Evolutionary conservation across 208 protist species (phyloP), one percentile per base, ranked within the genome.

Genomic region (Acanthamoeba lugdunensis): DNA sequence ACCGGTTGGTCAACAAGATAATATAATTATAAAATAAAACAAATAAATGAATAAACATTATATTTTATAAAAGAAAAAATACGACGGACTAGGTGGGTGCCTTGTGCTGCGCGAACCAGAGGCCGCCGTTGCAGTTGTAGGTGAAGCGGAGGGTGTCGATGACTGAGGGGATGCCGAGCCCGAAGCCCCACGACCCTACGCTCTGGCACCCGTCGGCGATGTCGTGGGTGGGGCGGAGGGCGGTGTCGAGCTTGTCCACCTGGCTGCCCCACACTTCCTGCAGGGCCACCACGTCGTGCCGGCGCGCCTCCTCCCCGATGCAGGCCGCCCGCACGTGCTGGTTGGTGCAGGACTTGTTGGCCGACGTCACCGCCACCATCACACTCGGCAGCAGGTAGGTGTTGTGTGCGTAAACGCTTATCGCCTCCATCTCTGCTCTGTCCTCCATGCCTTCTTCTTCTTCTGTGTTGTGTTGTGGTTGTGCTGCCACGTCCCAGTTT

Each of bases 301-400:
- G 9, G 6, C 48, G 25, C 25, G 77, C 77, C 77, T 84, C 77
- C 13, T 6, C 77, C 21, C 45, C 77, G 7, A 84, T 84, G 77
- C 18, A 21, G 4, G 77, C 77, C 5, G 77, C 33, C 7, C 77
- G 37, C 9, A 84, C 9, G 77, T 84, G 77, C 77, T 84, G 77
- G 77, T 84, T 84, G 33, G n/a, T 56, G 77, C 77, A 84, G 45
- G 77, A 41, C 77, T 84, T 84, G 77, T 84, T 84, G 45, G 25
- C 77, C 77, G 45, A 50, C 21, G 77, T 84, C 14, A 84, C 25
- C 16, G 48, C 21, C 21, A 84, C 77, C 45, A 84, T 58, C 9
- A 50, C 23, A 25, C 77, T 84, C 16, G 77, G 77, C 21, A 84
- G 48, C 48, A 84, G 28, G 48, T 84, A 84, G 13, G 77, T 84